Evolutionary conservation across 2,329 filamentous ascomycete species (phyloP).

Genomic region (Diaporthe helianthi): DNA sequence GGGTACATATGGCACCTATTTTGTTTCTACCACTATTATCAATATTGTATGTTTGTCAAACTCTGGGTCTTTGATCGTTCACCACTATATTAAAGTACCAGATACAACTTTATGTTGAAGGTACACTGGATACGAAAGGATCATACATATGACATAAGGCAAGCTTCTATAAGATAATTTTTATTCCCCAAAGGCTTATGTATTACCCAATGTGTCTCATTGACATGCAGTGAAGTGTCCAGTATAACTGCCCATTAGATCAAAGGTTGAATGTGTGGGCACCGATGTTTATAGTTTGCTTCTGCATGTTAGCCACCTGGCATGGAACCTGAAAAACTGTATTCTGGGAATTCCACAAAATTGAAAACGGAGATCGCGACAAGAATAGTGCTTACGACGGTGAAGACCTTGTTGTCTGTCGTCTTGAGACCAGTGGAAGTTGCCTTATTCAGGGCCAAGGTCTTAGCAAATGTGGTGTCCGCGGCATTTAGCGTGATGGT

Average conservation of each 20-base stretch:
- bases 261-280: conserved; percentile 12
- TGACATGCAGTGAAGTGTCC: not conserved
- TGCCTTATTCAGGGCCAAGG: conserved; percentile 10
- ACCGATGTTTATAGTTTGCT: conserved; percentile 4
- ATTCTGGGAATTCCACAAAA: not conserved
- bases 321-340: not conserved
- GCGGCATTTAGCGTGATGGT: conserved; percentile 7
- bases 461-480: conserved; percentile 10
- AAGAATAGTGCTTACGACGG: not conserved
- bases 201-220: not conserved
- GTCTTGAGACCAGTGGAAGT: conserved; percentile 12
- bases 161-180: too few species aligned
- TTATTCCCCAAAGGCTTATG: not conserved
- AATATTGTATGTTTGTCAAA: too few species aligned
- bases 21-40: too few species aligned
- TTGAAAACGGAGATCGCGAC: not conserved
- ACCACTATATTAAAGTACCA: too few species aligned
- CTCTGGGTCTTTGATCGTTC: too few species aligned
- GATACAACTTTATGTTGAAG: too few species aligned
- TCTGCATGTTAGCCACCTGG: not conserved
- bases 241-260: not conserved
- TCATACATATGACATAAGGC: too few species aligned
- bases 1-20: not conserved
- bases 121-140: too few species aligned
- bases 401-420: conserved; percentile 8